Evolutionary conservation across 2,329 filamentous ascomycete genomes (phyloP).

Genomic region (Penicillium sp.): DNA sequence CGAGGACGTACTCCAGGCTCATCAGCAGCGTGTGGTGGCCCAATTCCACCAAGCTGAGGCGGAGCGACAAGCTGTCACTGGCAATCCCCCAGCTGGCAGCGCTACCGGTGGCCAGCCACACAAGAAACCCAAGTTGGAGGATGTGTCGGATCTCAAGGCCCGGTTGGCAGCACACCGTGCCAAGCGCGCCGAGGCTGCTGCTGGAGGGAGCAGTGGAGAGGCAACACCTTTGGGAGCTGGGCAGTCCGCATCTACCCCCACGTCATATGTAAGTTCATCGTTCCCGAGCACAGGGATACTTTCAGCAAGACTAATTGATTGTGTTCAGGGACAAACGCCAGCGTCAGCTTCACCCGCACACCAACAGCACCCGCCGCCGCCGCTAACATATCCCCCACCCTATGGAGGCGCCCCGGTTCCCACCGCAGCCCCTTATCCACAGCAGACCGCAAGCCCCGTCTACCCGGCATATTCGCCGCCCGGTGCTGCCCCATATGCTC

Average conservation of each 20-base stretch:
- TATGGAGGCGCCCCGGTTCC: slow-evolving; percentile 42
- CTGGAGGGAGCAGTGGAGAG: slow-evolving; percentile 58
- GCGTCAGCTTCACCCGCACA: slow-evolving; percentile 19
- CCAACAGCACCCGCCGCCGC: slow-evolving; percentile 33
- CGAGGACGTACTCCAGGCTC: slow-evolving; percentile 76
- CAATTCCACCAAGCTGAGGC: slow-evolving; percentile 84
- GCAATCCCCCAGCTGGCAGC: slow-evolving; percentile 74
- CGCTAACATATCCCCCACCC: slow-evolving; percentile 43
- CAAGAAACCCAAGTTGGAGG: slow-evolving; percentile 73
- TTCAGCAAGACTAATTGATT: slow-evolving; percentile 12
- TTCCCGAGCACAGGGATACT: background rate
- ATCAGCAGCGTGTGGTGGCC: slow-evolving; percentile 82
- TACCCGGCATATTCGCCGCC: slow-evolving; percentile 41
- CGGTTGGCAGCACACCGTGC: slow-evolving; percentile 76
- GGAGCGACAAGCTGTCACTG: slow-evolving; percentile 77
- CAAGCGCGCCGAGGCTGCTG: slow-evolving; percentile 61
- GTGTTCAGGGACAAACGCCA: slow-evolving; percentile 34
- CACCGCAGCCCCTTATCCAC: slow-evolving; percentile 36
- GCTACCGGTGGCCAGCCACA: slow-evolving; percentile 44
- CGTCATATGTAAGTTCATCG: slow-evolving; percentile 60
- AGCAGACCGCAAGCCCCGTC: slow-evolving; percentile 42
- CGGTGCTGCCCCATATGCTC: slow-evolving; percentile 35
- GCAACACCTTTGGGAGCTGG: slow-evolving; percentile 56
- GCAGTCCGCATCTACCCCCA: slow-evolving; percentile 52
- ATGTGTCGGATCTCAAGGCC: slow-evolving; percentile 74